Evolutionary conservation across 2,329 filamentous ascomycete genomes (phyloP).

Genomic region (Aureobasidium subglaciale): DNA sequence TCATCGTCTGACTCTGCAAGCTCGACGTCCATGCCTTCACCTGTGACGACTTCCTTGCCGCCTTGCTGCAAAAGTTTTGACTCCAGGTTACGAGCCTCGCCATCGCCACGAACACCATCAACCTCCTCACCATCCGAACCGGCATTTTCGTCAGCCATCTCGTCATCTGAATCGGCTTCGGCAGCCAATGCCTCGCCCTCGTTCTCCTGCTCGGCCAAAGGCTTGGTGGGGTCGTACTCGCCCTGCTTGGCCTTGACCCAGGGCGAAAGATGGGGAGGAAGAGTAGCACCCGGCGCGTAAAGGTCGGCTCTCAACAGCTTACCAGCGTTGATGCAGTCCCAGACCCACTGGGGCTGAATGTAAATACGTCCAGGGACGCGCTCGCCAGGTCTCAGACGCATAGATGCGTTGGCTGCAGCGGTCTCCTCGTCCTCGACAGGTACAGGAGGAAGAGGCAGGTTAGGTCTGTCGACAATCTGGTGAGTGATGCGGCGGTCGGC

Average conservation of each 20-base stretch:
- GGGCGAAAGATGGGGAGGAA: conserved; percentile 91
- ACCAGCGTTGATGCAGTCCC: conserved; percentile 92
- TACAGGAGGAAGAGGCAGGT: conserved; percentile 47
- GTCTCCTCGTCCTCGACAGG: conserved; percentile 48
- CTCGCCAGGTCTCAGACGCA: conserved; percentile 50
- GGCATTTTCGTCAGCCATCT: conserved; percentile 37
- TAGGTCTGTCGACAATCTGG: conserved; percentile 87
- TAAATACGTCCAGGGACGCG: conserved; percentile 89
- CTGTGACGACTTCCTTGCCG: conserved; percentile 21
- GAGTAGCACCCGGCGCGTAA: conserved; percentile 80
- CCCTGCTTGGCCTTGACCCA: conserved; percentile 85
- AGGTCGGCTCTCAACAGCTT: conserved; percentile 79
- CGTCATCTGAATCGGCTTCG: conserved; percentile 35
- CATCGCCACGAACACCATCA: conserved; percentile 25
- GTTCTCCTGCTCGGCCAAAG: conserved; percentile 79
- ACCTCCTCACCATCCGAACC: conserved; percentile 33
- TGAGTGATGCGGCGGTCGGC: conserved; percentile 85
- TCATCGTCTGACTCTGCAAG: conserved; percentile 38
- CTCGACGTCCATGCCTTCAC: conserved; percentile 42
- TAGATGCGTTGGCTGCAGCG: conserved; percentile 45
- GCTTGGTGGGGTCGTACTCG: conserved; percentile 82
- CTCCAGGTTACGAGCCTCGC: conserved; percentile 34
- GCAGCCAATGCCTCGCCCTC: conserved; percentile 69
- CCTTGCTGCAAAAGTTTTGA: conserved; percentile 21
- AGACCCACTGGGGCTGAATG: conserved; percentile 96